Evolutionary conservation across 495 filamentous ascomycete species (phyloP).

Genomic region (Parathielavia hyrcaniae): DNA sequence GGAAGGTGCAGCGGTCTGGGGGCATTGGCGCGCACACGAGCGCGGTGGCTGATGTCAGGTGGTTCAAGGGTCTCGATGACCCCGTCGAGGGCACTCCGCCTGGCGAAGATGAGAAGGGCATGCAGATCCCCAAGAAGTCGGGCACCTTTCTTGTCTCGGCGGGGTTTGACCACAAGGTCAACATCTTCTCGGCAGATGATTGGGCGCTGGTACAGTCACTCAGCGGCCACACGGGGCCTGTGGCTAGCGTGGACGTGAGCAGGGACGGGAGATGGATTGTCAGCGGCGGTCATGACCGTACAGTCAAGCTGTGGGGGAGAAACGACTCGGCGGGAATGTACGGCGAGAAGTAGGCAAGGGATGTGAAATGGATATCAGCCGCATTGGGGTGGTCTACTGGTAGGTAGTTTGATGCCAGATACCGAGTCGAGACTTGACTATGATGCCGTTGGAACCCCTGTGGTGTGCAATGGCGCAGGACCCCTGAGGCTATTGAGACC

Average conservation of each 20-base stretch:
- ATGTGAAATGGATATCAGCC: background rate
- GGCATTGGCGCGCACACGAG: constrained; percentile 87
- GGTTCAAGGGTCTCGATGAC: constrained; percentile 80
- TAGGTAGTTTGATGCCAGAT: background rate
- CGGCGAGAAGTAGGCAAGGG: constrained; percentile 11
- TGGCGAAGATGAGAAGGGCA: constrained; percentile 55
- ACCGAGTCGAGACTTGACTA: background rate
- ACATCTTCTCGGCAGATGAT: constrained; percentile 91
- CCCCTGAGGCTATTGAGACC: background rate
- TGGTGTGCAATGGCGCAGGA: no score
- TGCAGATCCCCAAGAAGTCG: constrained; percentile 55
- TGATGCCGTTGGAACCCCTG: background rate
- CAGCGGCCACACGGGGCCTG: constrained; percentile 84
- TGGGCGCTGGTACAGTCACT: constrained; percentile 86
- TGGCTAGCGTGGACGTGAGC: constrained; percentile 82
- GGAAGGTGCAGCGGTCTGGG: constrained; percentile 74
- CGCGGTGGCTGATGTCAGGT: constrained; percentile 85
- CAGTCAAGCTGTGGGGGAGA: constrained; percentile 91
- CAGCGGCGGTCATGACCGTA: constrained; percentile 86
- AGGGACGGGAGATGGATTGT: constrained; percentile 84
- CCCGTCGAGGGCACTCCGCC: constrained; percentile 52
- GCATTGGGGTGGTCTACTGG: no score
- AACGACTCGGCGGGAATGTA: constrained; percentile 59
- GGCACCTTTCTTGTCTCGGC: constrained; percentile 86
- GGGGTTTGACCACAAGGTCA: constrained; percentile 93